Conservation (phyloP, 192 early-diverging fungal species). For the Coemansia sp. region DNA sequence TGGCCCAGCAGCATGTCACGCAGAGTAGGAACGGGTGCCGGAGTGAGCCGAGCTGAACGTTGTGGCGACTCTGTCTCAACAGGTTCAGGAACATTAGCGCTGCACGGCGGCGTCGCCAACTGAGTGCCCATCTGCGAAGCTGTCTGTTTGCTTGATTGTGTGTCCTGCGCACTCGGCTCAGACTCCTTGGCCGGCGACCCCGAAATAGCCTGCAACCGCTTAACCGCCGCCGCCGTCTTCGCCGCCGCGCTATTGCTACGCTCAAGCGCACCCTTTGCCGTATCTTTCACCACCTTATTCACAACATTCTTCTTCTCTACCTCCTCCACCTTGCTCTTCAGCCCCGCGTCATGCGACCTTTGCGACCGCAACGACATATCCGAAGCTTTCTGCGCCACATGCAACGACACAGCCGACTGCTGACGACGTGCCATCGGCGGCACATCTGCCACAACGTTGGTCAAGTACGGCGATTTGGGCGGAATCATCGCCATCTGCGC, state of each 20-base stretch:
- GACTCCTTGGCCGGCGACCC: conserved; percentile 8
- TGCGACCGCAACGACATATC: conserved; percentile 19
- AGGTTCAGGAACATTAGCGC: neutral
- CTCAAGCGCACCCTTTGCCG: conserved; percentile 4
- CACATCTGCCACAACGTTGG: conserved; percentile 20
- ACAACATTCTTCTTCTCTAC: too few relatives aligned
- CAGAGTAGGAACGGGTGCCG: conserved; percentile 37
- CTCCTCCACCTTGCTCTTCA: neutral
- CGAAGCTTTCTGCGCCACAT: neutral
- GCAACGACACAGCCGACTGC: neutral
- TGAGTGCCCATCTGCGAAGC: neutral
- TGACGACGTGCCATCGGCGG: conserved; percentile 7
- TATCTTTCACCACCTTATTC: too few relatives aligned
- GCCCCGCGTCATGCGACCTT: conserved; percentile 19
- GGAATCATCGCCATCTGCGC: conserved; percentile 51
- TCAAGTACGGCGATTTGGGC: conserved; percentile 44
- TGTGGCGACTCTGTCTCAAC: conserved; percentile 3
- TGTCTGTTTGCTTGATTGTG: too few relatives aligned
- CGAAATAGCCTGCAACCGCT: conserved; percentile 33
- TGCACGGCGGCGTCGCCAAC: conserved; percentile 22
- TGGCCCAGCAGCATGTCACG: conserved; percentile 44
- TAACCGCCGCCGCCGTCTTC: conserved; percentile 42
- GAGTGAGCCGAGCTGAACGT: conserved; percentile 12
- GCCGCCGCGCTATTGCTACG: conserved; percentile 53
- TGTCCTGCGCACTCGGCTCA: neutral